phyloP scores from a whole-genome alignment of 2,329 filamentous ascomycete species.

The Fusarium clavum region DNA sequence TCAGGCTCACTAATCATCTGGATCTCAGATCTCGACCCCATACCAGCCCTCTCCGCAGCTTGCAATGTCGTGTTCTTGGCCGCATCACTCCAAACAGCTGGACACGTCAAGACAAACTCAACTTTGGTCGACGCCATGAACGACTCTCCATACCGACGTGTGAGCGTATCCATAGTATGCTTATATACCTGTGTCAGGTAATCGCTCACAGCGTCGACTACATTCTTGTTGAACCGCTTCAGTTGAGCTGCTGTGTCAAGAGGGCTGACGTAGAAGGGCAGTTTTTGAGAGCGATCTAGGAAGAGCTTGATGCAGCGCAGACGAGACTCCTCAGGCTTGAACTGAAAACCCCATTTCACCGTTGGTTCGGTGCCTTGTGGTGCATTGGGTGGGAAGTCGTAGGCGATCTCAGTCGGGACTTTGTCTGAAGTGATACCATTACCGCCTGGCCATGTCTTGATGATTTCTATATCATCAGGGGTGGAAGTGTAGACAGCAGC shows the following conservation, averaged over 20 bases:
- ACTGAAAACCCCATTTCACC: slow-evolving; percentile 85
- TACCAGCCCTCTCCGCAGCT: slow-evolving; percentile 81
- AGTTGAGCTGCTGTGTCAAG: slow-evolving; percentile 81
- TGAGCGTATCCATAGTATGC: slow-evolving; percentile 83
- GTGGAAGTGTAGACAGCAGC: slow-evolving; percentile 80
- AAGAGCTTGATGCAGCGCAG: slow-evolving; percentile 88
- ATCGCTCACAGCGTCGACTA: slow-evolving; percentile 82
- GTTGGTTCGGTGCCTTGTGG: slow-evolving; percentile 57
- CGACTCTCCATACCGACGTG: slow-evolving; percentile 77
- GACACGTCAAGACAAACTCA: slow-evolving; percentile 83
- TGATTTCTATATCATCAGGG: slow-evolving; percentile 84
- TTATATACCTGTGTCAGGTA: slow-evolving; percentile 81
- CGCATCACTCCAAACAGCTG: slow-evolving; percentile 85
- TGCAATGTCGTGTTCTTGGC: slow-evolving; percentile 86
- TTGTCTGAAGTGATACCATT: slow-evolving; percentile 91
- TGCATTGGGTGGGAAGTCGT: slow-evolving; percentile 55
- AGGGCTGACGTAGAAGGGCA: slow-evolving; percentile 83
- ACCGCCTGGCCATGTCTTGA: slow-evolving; percentile 85
- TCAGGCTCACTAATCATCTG: slow-evolving; percentile 86
- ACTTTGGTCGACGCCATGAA: slow-evolving; percentile 82
- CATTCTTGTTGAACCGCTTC: slow-evolving; percentile 79
- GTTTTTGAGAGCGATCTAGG: slow-evolving; percentile 81
- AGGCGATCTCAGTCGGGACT: slow-evolving; percentile 83
- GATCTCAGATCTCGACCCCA: slow-evolving; percentile 76
- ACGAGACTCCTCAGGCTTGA: slow-evolving; percentile 79